Base-by-base conservation (phyloP, 257 asterid species). In the Scutellaria baicalensis region DNA sequence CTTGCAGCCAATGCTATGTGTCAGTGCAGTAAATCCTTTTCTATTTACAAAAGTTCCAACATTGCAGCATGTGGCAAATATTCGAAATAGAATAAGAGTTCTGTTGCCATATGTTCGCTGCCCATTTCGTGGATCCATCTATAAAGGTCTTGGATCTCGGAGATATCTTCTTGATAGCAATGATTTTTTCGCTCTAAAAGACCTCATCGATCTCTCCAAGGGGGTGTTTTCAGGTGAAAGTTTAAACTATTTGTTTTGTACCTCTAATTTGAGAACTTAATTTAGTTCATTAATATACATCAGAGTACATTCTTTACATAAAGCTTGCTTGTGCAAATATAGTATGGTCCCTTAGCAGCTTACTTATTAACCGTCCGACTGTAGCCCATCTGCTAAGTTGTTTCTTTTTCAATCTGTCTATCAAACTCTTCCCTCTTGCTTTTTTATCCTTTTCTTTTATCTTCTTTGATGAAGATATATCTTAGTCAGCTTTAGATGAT, bases 1-100 rank as follows among this genome's bases (percentile, higher is more conserved):
- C 68, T 76, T 84, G 86, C 94, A 93, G 99, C 99, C 99, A 75
- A 93, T 93, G 99, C 94, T 93, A 36, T 93, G 97, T 79, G 99
- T 89, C 74, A 81, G 99, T 86, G 99, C 97, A 38, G 92, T 93
- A 58, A 93, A 91, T 58, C 99, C 99, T 13, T 82, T 77, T 68
- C 86, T 93, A 59, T 91, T 87, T 74, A 77, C 94, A 12, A 93
- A 84, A 77, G 97, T 93, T 57, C 94, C 96, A 52, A 84, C 97
- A 39, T 74, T 93, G 57, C 97, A 93, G 80, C 95, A 91, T 75
- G 96, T 93, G 59, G 96, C 95, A 35, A 83, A 85, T 85, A 76
- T 89, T 59, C 79, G 99, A 79, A 89, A 77, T 74, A 87, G 79
- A 82, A 89, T 91, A 71, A 82, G 89, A 76, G 76, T 77, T 21